Evolutionary conservation across 345 rosid species (phyloP).

Genomic region (Syzygium aqueum): DNA sequence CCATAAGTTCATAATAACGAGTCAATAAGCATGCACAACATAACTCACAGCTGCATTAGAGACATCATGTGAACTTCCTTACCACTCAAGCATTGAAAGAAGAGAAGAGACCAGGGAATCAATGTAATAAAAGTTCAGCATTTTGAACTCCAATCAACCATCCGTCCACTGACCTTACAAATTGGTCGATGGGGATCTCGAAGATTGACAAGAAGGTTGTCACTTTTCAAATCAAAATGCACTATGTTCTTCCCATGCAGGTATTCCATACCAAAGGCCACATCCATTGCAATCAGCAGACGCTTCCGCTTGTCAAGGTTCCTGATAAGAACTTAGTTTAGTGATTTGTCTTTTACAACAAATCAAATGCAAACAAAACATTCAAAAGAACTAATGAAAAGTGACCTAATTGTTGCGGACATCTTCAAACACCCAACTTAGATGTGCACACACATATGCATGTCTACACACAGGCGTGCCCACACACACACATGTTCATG

Average conservation of each 20-base stretch:
- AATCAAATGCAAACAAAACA: not conserved
- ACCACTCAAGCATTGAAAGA: not conserved
- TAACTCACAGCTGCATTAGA: not conserved
- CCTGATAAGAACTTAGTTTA: constrained; percentile 16
- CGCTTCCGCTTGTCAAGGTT: constrained; percentile 53
- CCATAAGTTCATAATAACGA: not conserved
- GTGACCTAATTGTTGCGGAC: not conserved
- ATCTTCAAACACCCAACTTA: not conserved
- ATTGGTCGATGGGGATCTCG: constrained; percentile 66
- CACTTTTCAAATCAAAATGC: constrained; percentile 69
- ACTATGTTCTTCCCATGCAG: constrained; percentile 63
- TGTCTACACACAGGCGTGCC: not conserved
- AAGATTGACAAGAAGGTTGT: constrained; percentile 67
- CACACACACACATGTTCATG: not conserved
- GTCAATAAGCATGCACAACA: not conserved
- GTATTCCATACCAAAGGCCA: constrained; percentile 73
- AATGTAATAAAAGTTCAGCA: not conserved
- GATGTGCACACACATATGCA: not conserved
- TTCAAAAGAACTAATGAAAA: not conserved
- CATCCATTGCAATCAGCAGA: constrained; percentile 58
- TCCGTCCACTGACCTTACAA: constrained; percentile 43
- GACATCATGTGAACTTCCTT: not conserved
- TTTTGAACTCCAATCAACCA: not conserved
- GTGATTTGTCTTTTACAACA: not conserved
- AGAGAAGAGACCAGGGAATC: not conserved